Evolutionary conservation across 495 filamentous ascomycete species (phyloP), one percentile per base, ranked within the genome.

Genomic region (Xylaria venustula): DNA sequence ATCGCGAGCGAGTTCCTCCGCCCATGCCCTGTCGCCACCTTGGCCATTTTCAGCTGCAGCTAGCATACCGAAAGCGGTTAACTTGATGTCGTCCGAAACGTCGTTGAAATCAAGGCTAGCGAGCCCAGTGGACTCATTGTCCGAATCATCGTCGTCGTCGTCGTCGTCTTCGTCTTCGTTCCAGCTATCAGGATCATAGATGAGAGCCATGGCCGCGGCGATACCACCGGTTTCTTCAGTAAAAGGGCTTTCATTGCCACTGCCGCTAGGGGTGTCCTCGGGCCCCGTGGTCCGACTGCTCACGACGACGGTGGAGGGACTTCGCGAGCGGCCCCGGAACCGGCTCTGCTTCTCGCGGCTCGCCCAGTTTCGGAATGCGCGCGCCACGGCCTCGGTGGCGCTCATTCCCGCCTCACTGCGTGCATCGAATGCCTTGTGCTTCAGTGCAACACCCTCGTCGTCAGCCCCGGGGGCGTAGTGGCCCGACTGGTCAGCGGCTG

Each of bases 351-450:
- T 62, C 15, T 41, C 41, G 3, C 34, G 19, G 25, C 67, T 64
- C 15, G 56, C 28, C 64, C 55, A 67, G 22, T 45, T 55, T 42
- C 57, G 62, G 34, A 65, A 45, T 6, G 46, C 37, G 52, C 59
- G 58, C 30, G 67, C 48, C 15, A 51, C 58, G n/a, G 64, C 61
- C 37, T 64, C 62, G 20, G 32, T 59, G 17, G 60, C 45, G 37
- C 49, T 60, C 30, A 67, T 19, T 20, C 55, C 58, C 7, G 61
- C 14, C 8, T 49, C 44, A 12, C 55, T 36, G n/a, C 62, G 60
- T 1, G 44, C 20, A 7, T 70, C 55, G 6, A 60, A 64, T 25
- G 54, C 44, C 11, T 47, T 54, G n/a, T 58, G 2, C 36, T 37
- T 25, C 9, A 48, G 32, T 17, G 37, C 53, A 6, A 52, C 25